These are phyloP conservation scores for Vicia faba DNA, from an alignment of 306 rosid genomes.

Conservation along the genomic window DNA sequence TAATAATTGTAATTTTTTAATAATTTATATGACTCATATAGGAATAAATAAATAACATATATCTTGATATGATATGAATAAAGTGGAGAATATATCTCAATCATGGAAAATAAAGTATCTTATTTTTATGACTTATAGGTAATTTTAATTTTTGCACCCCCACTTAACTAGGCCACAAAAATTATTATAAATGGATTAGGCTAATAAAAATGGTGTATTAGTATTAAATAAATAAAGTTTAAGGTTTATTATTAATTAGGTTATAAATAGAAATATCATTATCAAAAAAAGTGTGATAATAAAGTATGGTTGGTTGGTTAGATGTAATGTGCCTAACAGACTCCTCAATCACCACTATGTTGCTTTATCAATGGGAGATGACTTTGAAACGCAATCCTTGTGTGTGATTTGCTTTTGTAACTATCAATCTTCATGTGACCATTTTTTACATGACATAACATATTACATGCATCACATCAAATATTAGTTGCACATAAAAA, in stretches of 20 bases:
- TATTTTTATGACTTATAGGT: neutral
- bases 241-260: neutral
- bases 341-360: constrained; percentile 30
- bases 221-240: neutral
- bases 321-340: constrained; percentile 35
- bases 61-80: neutral
- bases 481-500: neutral
- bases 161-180: too few relatives aligned
- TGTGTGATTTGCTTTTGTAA: constrained; percentile 30
- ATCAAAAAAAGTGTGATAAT: constrained; percentile 5
- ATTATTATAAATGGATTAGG: constrained; percentile 14
- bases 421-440: constrained; percentile 4
- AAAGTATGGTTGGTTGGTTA: constrained; percentile 37
- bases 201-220: constrained; percentile 10
- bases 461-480: constrained; percentile 28
- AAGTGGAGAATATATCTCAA: constrained; percentile 22
- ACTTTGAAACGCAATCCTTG: constrained; percentile 41
- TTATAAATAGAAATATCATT: constrained; percentile 26
- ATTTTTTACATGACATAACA: constrained; percentile 19
- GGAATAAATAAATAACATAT: neutral
- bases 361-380: constrained; percentile 45
- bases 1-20: neutral
- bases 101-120: constrained; percentile 19
- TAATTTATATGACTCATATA: neutral
- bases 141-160: neutral